Conservation (phyloP, 257 asterid species). For the Nicotiana tomentosiformis region DNA sequence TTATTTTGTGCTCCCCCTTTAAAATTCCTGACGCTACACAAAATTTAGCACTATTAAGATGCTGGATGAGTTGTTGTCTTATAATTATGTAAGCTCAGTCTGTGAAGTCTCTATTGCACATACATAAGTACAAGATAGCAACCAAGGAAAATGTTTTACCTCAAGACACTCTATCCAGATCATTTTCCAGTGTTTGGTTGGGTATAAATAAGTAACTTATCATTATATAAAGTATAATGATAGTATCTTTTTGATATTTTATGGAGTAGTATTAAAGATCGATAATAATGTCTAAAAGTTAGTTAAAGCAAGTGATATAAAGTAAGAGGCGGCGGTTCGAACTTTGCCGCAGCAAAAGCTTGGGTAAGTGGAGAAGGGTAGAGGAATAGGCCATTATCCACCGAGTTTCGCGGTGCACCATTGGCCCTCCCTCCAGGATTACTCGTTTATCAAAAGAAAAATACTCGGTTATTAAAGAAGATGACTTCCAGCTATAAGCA, state of each 20-base stretch:
- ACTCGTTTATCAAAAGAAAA: too few relatives aligned
- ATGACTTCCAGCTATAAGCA: neutral
- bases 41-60: neutral
- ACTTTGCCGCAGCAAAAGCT: too few relatives aligned
- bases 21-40: constrained; percentile 6
- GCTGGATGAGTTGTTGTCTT: neutral
- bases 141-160: neutral
- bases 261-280: neutral
- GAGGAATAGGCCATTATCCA: too few relatives aligned
- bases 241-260: neutral
- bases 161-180: neutral
- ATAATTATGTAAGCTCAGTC: neutral
- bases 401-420: too few relatives aligned
- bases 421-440: too few relatives aligned
- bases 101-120: neutral
- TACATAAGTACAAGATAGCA: neutral
- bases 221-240: neutral
- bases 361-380: too few relatives aligned
- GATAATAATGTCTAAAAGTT: neutral
- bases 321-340: neutral
- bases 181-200: neutral
- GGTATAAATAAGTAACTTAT: neutral
- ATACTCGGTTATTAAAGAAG: neutral
- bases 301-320: neutral
- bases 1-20: constrained; percentile 14